Conservation (phyloP, 2,329 filamentous ascomycete species). For the Plenodomus biglobosus region DNA sequence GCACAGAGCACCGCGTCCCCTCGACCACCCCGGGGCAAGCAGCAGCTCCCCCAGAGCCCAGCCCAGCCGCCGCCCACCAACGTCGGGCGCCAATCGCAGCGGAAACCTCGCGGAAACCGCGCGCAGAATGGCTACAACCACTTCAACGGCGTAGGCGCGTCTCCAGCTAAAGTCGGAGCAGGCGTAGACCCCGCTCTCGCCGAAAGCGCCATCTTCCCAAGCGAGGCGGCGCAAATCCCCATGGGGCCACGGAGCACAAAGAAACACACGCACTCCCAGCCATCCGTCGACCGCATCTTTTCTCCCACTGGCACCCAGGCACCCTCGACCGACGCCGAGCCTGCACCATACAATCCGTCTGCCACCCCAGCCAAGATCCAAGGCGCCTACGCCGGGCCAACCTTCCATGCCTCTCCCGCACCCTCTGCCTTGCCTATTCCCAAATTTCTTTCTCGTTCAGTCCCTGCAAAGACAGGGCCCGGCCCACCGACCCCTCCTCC, state of each 20-base stretch:
- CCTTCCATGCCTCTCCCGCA: conserved; percentile 92
- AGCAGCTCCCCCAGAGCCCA: conserved; percentile 36
- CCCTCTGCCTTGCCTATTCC: conserved; percentile 88
- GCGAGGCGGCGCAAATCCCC: conserved; percentile 31
- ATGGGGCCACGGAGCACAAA: conserved; percentile 29
- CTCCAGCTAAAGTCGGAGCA: conserved; percentile 15
- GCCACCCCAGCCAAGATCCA: conserved; percentile 41
- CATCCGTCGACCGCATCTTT: conserved; percentile 31
- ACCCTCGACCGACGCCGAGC: conserved; percentile 35
- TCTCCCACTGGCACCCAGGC: conserved; percentile 19
- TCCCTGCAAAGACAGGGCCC: conserved; percentile 56
- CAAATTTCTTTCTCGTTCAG: conserved; percentile 78
- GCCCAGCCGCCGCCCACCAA: conserved; percentile 28
- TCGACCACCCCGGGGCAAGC: conserved; percentile 36
- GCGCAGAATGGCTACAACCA: conserved; percentile 30
- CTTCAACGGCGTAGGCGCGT: conserved; percentile 14
- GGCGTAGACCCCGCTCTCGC: conserved; percentile 17
- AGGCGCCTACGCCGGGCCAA: conserved; percentile 81
- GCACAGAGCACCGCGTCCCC: conserved; percentile 37
- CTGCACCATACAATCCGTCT: conserved; percentile 17
- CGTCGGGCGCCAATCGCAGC: conserved; percentile 30
- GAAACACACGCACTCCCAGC: conserved; percentile 37
- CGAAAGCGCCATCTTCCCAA: conserved; percentile 32
- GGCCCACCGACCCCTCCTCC: conserved; percentile 54
- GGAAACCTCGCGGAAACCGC: conserved; percentile 39